A percentile compares a stretch with the other conserved stretches of the same genome.
phyloP scores from a whole-genome alignment of 1,284 basidiomycete genomes.

The Coniferiporia weirii region DNA sequence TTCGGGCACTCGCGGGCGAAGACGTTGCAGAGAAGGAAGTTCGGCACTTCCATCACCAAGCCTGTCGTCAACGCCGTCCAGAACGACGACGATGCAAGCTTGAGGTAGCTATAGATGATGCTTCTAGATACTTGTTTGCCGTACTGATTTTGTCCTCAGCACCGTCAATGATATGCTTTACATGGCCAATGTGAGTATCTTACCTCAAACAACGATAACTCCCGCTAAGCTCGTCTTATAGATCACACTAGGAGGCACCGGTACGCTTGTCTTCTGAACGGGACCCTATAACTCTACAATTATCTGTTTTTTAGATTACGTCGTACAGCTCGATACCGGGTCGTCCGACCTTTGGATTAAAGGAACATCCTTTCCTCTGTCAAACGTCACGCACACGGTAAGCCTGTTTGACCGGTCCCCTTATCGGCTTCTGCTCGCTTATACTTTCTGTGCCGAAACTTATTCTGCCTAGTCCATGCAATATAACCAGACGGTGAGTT shows the following conservation, averaged over 20 bases:
- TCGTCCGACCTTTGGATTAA: slow-evolving; percentile 79
- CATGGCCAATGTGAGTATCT: slow-evolving; percentile 56
- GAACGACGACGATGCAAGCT: slow-evolving; percentile 24
- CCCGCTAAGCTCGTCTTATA: slow-evolving; percentile 24
- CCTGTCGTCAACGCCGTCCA: slow-evolving; percentile 6
- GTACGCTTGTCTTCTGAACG: slow-evolving; percentile 34
- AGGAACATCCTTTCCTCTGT: slow-evolving; percentile 44
- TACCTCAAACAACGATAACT: slow-evolving; percentile 8
- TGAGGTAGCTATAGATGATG: slow-evolving; percentile 26
- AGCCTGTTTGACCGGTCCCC: slow-evolving; percentile 21
- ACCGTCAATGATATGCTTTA: slow-evolving; percentile 72
- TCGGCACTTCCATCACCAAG: slow-evolving; percentile 1
- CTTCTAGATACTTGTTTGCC: slow-evolving; percentile 29
- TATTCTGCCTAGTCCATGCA: slow-evolving; percentile 32
- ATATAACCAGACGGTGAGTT: slow-evolving; percentile 57
- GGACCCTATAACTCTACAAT: not conserved
- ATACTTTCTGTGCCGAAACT: slow-evolving; percentile 13
- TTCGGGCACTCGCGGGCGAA: slow-evolving; percentile 6
- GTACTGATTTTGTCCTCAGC: slow-evolving; percentile 36
- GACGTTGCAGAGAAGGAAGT: slow-evolving; percentile 2
- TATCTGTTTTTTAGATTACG: slow-evolving; percentile 41
- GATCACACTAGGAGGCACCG: slow-evolving; percentile 56
- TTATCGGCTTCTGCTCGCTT: not conserved
- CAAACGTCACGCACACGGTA: slow-evolving; percentile 49
- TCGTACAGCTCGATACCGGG: slow-evolving; percentile 74